Conservation (phyloP, 108 stramenopile genomes). For the Skeletonema grethae region DNA sequence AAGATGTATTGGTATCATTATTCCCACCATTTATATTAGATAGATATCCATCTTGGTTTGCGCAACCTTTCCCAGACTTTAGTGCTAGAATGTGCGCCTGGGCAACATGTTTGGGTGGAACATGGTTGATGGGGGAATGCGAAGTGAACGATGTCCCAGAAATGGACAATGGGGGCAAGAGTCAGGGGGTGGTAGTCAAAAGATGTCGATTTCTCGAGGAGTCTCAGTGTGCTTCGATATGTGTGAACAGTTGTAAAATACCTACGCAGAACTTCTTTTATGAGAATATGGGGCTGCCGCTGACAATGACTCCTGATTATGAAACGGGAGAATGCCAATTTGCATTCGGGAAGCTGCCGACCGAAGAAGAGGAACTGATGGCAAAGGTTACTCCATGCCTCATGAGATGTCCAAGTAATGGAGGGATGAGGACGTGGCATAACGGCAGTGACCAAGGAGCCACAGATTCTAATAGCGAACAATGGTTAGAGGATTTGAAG, state of each 20-base stretch:
- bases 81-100: slow-evolving; percentile 89
- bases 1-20: slow-evolving; percentile 56
- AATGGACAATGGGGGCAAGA: slow-evolving; percentile 31
- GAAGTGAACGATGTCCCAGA: slow-evolving; percentile 81
- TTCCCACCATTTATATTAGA: slow-evolving; percentile 45
- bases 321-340: slow-evolving; percentile 88
- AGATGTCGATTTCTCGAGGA: slow-evolving; percentile 94
- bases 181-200: slow-evolving; percentile 85
- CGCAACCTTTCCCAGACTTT: slow-evolving; percentile 79
- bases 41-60: slow-evolving; percentile 77
- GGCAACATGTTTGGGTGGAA: slow-evolving; percentile 83
- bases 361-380: slow-evolving; percentile 58
- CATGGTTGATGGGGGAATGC: slow-evolving; percentile 94
- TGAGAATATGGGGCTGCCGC: slow-evolving; percentile 82
- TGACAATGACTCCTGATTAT: slow-evolving; percentile 91
- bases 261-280: slow-evolving; percentile 93
- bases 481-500: slow-evolving; percentile 23
- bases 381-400: slow-evolving; percentile 79
- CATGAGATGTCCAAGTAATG: slow-evolving; percentile 73
- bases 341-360: slow-evolving; percentile 72
- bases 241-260: slow-evolving; percentile 94
- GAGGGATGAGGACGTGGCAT: slow-evolving; percentile 67
- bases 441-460: slow-evolving; percentile 5
- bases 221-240: slow-evolving; percentile 86
- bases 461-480: not conserved